Percentiles rank a stretch among this genome's conserved stretches.
Conservation (phyloP, 768 basidiomycete species). For the Tricholoma sp. region DNA sequence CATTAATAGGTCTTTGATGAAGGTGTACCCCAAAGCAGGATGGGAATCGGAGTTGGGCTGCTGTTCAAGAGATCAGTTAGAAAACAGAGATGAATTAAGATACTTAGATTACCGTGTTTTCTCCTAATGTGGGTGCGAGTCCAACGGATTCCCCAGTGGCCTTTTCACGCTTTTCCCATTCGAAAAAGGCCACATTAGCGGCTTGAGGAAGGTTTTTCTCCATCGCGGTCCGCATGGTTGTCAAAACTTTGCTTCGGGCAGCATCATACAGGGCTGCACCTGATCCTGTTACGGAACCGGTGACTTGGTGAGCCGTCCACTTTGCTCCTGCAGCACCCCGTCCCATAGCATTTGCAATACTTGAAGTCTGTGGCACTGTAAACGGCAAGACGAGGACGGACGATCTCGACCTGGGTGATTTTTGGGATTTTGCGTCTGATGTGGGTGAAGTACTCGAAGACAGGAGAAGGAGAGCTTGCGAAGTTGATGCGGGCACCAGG, state of each 20-base stretch:
- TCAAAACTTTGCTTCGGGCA: conserved; percentile 16
- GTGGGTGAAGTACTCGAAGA: conserved; percentile 28
- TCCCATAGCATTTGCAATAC: conserved; percentile 59
- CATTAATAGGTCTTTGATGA: conserved; percentile 57
- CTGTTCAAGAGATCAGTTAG: neutral
- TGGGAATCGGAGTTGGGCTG: neutral
- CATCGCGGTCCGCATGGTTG: conserved; percentile 19
- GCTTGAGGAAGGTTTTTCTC: conserved; percentile 36
- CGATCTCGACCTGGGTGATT: conserved; percentile 34
- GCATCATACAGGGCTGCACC: conserved; percentile 1
- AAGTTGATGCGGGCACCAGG: conserved; percentile 29
- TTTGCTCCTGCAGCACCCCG: conserved; percentile 33
- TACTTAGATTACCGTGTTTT: neutral
- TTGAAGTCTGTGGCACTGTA: conserved; percentile 48
- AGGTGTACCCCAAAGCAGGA: conserved; percentile 33
- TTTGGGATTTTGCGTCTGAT: conserved; percentile 16
- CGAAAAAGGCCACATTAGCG: conserved; percentile 56
- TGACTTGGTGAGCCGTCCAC: conserved; percentile 5
- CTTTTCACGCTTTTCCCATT: conserved; percentile 46
- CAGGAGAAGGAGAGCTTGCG: conserved; percentile 49
- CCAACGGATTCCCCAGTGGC: conserved; percentile 17
- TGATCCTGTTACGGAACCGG: neutral
- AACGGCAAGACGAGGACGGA: conserved; percentile 58
- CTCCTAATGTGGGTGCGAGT: neutral
- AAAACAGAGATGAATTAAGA: neutral